phyloP scores from a whole-genome alignment of 2,329 filamentous ascomycete species.

The Myrmaecium sp. region DNA sequence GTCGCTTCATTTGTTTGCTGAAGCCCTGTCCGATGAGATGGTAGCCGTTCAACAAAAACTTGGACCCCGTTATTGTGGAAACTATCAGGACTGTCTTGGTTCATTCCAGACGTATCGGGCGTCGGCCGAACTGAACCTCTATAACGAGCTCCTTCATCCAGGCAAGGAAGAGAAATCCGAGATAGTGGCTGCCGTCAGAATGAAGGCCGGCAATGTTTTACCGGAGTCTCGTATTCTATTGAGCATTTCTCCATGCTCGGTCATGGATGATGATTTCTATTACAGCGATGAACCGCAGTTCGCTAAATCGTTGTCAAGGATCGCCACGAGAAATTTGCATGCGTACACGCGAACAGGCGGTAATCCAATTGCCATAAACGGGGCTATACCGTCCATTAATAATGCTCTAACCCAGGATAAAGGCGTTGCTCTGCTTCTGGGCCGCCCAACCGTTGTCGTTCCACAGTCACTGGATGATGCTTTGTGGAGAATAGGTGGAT shows the following conservation, averaged over 20 bases:
- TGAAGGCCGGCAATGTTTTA: slow-evolving; percentile 66
- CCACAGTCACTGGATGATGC: slow-evolving; percentile 82
- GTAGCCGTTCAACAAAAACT: slow-evolving; percentile 81
- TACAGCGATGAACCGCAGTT: slow-evolving; percentile 55
- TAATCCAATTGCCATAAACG: slow-evolving; percentile 72
- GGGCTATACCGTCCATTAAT: slow-evolving; percentile 70
- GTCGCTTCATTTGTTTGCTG: slow-evolving; percentile 75
- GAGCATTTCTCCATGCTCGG: slow-evolving; percentile 63
- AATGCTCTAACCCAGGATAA: slow-evolving; percentile 70
- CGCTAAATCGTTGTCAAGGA: slow-evolving; percentile 57
- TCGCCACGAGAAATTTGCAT: slow-evolving; percentile 49
- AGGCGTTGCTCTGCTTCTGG: slow-evolving; percentile 67
- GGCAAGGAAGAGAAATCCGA: slow-evolving; percentile 85
- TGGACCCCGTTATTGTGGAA: slow-evolving; percentile 80
- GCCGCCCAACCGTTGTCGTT: slow-evolving; percentile 62
- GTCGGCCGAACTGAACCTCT: slow-evolving; percentile 74
- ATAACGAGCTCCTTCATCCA: slow-evolving; percentile 79
- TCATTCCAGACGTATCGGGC: slow-evolving; percentile 94
- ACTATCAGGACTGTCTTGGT: slow-evolving; percentile 90
- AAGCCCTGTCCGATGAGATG: slow-evolving; percentile 77
- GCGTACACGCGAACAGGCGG: slow-evolving; percentile 56
- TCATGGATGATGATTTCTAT: slow-evolving; percentile 65
- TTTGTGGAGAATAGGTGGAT: slow-evolving; percentile 84
- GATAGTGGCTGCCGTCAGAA: slow-evolving; percentile 73
- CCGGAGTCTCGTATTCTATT: slow-evolving; percentile 69